Evolutionary conservation across 495 filamentous ascomycete genomes (phyloP).

Genomic region (Neurospora sp.): DNA sequence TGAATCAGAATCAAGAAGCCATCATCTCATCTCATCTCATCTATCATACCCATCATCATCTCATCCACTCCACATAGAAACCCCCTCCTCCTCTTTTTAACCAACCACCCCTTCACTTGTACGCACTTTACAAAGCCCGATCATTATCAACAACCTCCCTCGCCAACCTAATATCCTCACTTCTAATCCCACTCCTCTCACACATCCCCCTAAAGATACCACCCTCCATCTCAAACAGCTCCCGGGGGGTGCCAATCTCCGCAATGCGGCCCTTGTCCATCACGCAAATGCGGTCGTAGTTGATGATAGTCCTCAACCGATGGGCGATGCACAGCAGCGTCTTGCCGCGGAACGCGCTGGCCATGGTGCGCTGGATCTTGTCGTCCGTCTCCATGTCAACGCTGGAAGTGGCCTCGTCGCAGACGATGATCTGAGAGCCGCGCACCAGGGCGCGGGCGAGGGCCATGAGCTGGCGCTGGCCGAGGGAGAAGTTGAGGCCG

Average conservation of each 20-base stretch:
- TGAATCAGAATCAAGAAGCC: neutral
- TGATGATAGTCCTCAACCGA: constrained; percentile 77
- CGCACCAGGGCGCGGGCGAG: constrained; percentile 83
- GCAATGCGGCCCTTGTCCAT: constrained; percentile 85
- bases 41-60: neutral
- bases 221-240: constrained; percentile 48
- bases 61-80: neutral
- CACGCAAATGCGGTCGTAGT: constrained; percentile 92
- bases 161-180: constrained; percentile 54
- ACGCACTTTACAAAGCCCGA: neutral
- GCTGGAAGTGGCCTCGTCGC: constrained; percentile 86
- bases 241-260: constrained; percentile 68
- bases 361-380: constrained; percentile 89
- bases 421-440: constrained; percentile 81
- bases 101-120: neutral
- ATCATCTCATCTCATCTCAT: neutral
- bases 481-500: constrained; percentile 91
- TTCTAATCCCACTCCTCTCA: constrained; percentile 71
- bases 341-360: constrained; percentile 73
- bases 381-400: constrained; percentile 96
- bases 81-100: neutral
- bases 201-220: constrained; percentile 90
- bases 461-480: constrained; percentile 92
- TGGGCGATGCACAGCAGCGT: constrained; percentile 96
- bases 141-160: constrained; percentile 6